A percentile compares a stretch with the other conserved stretches of the same genome.
phyloP scores from a whole-genome alignment of 768 basidiomycete species.

The Pleurotus sapidus region DNA sequence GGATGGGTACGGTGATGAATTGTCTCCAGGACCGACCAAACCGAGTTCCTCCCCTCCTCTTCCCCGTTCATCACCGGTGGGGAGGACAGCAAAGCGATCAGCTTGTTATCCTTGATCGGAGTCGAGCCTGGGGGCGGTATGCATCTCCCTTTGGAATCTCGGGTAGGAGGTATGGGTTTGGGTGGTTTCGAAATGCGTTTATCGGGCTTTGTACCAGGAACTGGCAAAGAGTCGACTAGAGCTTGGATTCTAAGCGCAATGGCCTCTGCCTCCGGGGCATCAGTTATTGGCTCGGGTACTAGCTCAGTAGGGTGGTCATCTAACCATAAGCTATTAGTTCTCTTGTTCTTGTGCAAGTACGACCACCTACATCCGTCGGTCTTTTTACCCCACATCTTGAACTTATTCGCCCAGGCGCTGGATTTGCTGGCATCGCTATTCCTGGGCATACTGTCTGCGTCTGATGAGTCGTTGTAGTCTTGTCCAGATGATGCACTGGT shows the following conservation, averaged over 20 bases:
- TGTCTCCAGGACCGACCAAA: slow-evolving; percentile 63
- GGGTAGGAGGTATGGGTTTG: slow-evolving; percentile 10
- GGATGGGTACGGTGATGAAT: slow-evolving; percentile 20
- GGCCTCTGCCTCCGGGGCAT: slow-evolving; percentile 30
- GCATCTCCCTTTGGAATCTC: slow-evolving; percentile 19
- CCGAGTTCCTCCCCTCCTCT: slow-evolving; percentile 37
- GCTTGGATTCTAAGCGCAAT: slow-evolving; percentile 53
- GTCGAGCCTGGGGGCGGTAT: slow-evolving; percentile 30
- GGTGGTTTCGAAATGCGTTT: slow-evolving; percentile 3
- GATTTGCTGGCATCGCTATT: background rate
- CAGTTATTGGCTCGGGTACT: background rate
- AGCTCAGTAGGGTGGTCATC: background rate
- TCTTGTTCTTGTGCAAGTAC: background rate
- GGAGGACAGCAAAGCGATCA: slow-evolving; percentile 49
- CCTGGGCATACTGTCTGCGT: background rate
- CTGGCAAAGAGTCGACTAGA: slow-evolving; percentile 42
- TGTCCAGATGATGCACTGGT: no score
- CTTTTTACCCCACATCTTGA: slow-evolving; percentile 7
- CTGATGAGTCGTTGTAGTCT: background rate
- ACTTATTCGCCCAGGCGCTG: slow-evolving; percentile 1
- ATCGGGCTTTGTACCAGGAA: slow-evolving; percentile 6
- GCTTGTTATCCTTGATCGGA: slow-evolving; percentile 38
- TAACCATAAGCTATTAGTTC: no score
- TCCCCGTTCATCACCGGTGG: slow-evolving; percentile 61
- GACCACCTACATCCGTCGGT: background rate